These are phyloP conservation scores for Exserohilum rostratum DNA, from an alignment of 2,329 filamentous ascomycete species.

Conservation along the genomic window DNA sequence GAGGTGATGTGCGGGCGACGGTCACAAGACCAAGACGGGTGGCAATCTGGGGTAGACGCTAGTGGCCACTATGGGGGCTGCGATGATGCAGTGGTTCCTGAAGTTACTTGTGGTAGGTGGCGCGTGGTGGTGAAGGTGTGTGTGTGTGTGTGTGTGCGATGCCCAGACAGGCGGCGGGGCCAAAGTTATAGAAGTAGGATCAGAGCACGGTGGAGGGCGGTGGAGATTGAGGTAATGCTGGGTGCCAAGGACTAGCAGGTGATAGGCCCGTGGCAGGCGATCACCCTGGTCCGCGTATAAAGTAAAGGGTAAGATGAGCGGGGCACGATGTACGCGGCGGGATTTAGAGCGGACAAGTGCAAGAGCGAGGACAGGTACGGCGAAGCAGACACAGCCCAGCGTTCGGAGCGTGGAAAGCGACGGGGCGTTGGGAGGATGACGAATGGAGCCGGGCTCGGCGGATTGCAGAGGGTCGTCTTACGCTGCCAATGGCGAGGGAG, in stretches of 20 bases:
- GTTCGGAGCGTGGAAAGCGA: slow-evolving; percentile 25
- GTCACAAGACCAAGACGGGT: slow-evolving; percentile 30
- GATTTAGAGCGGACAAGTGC: slow-evolving; percentile 20
- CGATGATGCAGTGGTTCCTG: slow-evolving; percentile 11
- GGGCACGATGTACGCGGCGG: slow-evolving; percentile 23
- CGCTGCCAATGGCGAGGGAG: slow-evolving; percentile 10
- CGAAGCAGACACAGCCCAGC: slow-evolving; percentile 17
- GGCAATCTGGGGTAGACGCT: slow-evolving; percentile 32
- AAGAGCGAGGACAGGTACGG: slow-evolving; percentile 15
- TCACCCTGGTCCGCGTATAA: slow-evolving; percentile 20
- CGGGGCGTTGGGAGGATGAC: too few species aligned
- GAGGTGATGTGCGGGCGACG: slow-evolving; percentile 4
- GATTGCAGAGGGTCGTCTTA: slow-evolving; percentile 29
- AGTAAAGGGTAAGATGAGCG: slow-evolving; percentile 15
- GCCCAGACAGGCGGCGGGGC: slow-evolving; percentile 17
- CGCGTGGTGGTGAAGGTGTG: neutral
- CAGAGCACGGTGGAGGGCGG: slow-evolving; percentile 27
- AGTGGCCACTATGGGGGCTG: slow-evolving; percentile 27
- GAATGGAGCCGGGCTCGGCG: slow-evolving; percentile 22
- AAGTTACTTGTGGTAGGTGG: neutral
- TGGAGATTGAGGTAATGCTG: slow-evolving; percentile 17
- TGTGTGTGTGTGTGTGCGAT: slow-evolving; percentile 10
- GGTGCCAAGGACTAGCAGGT: slow-evolving; percentile 34
- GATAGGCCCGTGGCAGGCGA: slow-evolving; percentile 30
- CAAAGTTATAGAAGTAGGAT: slow-evolving; percentile 28